Evolutionary conservation across 1,284 basidiomycete genomes (phyloP).

Genomic region (Ustilago trichophora): DNA sequence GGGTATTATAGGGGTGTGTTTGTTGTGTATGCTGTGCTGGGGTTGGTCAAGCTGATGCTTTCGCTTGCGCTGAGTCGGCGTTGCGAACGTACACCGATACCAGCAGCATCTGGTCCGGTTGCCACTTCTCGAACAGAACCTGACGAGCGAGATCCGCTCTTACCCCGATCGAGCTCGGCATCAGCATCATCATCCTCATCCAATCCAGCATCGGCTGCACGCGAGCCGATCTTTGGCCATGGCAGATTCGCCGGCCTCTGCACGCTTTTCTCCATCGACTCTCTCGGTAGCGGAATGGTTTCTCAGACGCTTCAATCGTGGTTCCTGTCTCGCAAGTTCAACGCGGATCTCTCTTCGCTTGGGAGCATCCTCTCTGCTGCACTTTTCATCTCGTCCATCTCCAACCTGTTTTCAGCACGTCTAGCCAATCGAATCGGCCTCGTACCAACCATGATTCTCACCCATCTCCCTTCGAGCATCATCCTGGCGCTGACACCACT

Average conservation of each 20-base stretch:
- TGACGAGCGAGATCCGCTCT: conserved; percentile 13
- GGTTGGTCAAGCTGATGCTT: conserved; percentile 12
- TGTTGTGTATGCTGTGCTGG: conserved; percentile 18
- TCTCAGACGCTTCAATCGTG: conserved; percentile 24
- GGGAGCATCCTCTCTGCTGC: conserved; percentile 14
- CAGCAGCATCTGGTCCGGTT: too few species aligned
- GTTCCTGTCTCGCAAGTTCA: conserved; percentile 27
- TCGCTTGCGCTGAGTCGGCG: conserved; percentile 10
- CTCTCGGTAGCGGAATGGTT: conserved; percentile 19
- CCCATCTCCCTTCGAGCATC: conserved; percentile 21
- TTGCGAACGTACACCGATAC: background rate
- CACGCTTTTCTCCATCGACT: conserved; percentile 26
- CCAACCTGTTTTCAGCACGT: conserved; percentile 31
- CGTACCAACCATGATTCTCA: conserved; percentile 18
- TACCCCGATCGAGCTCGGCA: background rate
- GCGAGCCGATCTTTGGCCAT: background rate
- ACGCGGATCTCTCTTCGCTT: conserved; percentile 17
- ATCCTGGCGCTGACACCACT: conserved; percentile 10
- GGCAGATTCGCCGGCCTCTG: conserved; percentile 9
- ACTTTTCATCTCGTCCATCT: conserved; percentile 14
- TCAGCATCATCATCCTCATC: too few species aligned
- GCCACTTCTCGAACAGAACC: too few species aligned
- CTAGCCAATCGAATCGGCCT: conserved; percentile 13
- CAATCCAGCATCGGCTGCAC: too few species aligned
- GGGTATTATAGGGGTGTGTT: conserved; percentile 13